Base-by-base conservation (phyloP, 345 rosid species). In the Ricinus communis region DNA sequence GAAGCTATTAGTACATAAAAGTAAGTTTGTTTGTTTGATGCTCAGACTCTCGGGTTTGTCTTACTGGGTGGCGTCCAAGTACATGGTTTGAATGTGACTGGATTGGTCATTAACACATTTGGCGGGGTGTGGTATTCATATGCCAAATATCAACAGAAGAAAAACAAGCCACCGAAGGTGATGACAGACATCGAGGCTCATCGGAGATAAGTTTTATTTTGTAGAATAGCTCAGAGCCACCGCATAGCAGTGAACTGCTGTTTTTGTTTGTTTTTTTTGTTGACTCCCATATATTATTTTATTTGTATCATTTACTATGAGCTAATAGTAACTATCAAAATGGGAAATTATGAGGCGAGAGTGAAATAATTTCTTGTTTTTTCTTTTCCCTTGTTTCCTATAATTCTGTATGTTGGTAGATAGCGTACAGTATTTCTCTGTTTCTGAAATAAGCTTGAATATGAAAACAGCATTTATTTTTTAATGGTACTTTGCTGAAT, bases 51-150 rank as follows among this genome's bases (percentile, higher is more conserved):
- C 33, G 98, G 98, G 28, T 94, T 94, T 81, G 82, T 94, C 46
- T 53, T 94, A 43, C 92, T 91, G 74, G 97, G 98, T 31, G 98
- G 98, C 40, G 96, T 94, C 65, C 81, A 90, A 82, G 96, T 94
- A 65, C 97, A 86, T 75, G 96, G 84, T 51, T 66, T 94, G 79
- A 94, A 94, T 30, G 89, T 94, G 52, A 83, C 93, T 15, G 98
- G 98, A 70, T 77, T 91, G 83, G 83, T 83, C 49, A 84, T 94
- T 74, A 94, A 94, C 82, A 88, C 98, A 33, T 89, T 92, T 30
- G 98, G 98, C 67, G 98, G 98, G 16, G 77, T 94, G 50, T 94
- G 98, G 97, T 94, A 94, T 82, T 91, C 98, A 0, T 87, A 80
- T 31, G 85, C 95, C 69, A 91, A 90, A 83, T 94, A 90, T 76